Evolutionary conservation across 139 green algal species (phyloP), one percentile per base, ranked within the genome.

Genomic region (Desmodesmus armatus): DNA sequence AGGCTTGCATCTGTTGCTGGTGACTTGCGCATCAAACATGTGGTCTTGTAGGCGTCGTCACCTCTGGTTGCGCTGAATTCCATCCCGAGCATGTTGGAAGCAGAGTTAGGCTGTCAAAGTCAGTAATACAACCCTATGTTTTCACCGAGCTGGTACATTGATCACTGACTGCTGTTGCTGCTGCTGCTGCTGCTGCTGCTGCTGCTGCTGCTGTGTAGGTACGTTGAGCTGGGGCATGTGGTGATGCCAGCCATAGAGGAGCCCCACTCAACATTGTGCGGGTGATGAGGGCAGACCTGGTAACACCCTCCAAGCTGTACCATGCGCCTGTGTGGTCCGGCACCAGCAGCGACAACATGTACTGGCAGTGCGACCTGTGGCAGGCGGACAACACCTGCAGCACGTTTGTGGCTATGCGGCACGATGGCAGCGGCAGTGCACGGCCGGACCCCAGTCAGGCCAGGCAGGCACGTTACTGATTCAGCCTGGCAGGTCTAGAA

Each of bases 341-440:
- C 17, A 72, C 76, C 72, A 92, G 82, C 35, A 81, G 63, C 11
- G 94, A 95, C 80, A 92, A 95, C 75, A 70, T 90, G 11, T 91
- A 94, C 58, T 98, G 95, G 95, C 89, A 93, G 71, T 89, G 85
- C 47, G 89, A 83, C 51, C 41, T 97, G 13, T 98, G 95, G 94
- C 94, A 84, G 65, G 87, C 95, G 13, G 93, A 95, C 88, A 93
- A 93, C 73, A 35, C 47, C 5, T 79, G 66, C 47, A 79, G 51
- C 47, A 79, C 80, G 7, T 85, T 85, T 51, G 63, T 84, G 21
- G 62, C 78, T 13, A 63, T 84, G n/a, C n/a, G n/a, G n/a, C n/a
- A n/a, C n/a, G n/a, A n/a, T n/a, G n/a, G n/a, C n/a, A n/a, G n/a
- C n/a, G n/a, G n/a, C n/a, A n/a, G n/a, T n/a, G n/a, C n/a, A n/a